Evolutionary conservation across 2,329 filamentous ascomycete genomes (phyloP), one percentile per base, ranked within the genome.

Genomic region (Aspergillus versicolor): DNA sequence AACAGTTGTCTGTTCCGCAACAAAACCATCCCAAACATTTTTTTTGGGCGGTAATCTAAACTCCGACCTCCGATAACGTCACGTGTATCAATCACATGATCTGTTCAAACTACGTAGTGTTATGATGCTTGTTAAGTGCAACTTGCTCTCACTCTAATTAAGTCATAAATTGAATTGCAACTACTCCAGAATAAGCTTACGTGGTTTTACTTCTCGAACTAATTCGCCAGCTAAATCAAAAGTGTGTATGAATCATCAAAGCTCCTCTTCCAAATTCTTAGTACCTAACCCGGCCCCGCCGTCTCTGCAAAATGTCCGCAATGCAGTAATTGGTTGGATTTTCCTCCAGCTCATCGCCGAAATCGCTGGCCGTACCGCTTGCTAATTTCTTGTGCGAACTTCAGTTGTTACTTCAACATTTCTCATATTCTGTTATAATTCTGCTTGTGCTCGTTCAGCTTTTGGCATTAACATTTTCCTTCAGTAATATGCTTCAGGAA

Each of bases 401-500:
- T 21, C 21, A 24, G 19, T 12, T 19, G 5, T 38, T n/a, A n/a
- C 15, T 40, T 40, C 52, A 41, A 30, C 27, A 46, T 46, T 50
- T 46, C 37, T 3, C 12, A 22, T 37, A 34, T 48, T 50, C n/a
- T 49, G 41, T 44, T 13, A 38, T 11, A 27, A 43, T 15, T 30
- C n/a, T 27, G 21, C 47, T 40, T 24, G 17, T n/a, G 13, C 13
- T 15, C 22, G 19, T 24, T 22, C 27, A 17, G 12, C 34, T 15
- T 46, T 51, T 38, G 9, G 32, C 34, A 38, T 43, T n/a, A 37
- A 13, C 19, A 13, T 52, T 38, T 52, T 56, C 54, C 24, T 43
- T 56, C 41, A 48, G 45, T 56, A 65, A 41, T 38, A 77, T 77
- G 75, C 64, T 71, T 37, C 72, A 74, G 60, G 66, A 66, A 37